Evolutionary conservation across 805 yeast species (phyloP).

Genomic region (Groenewaldozyma salmanticensis): DNA sequence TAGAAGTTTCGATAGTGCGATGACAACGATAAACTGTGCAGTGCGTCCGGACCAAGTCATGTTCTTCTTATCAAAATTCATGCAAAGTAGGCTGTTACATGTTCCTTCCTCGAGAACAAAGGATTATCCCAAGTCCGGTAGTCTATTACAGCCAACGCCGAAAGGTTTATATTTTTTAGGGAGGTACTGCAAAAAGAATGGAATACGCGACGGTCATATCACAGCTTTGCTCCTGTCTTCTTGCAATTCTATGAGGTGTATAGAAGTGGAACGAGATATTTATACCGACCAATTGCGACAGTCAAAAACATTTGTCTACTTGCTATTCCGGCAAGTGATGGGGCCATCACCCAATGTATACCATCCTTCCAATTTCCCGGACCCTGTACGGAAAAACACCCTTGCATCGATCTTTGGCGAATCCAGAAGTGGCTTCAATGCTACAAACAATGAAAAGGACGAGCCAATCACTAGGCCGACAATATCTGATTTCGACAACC

Average conservation of each 20-base stretch:
- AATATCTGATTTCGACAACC: not conserved
- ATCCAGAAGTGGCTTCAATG: no score
- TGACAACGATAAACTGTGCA: conserved; percentile 17
- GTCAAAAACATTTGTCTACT: conserved; percentile 53
- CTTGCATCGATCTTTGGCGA: conserved; percentile 7
- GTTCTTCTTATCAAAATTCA: conserved; percentile 10
- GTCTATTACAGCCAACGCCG: conserved; percentile 73
- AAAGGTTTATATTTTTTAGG: conserved; percentile 73
- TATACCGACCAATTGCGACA: conserved; percentile 48
- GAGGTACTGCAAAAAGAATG: conserved; percentile 48
- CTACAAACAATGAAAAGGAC: not conserved
- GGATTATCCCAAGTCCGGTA: conserved; percentile 32
- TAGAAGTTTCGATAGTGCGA: conserved; percentile 38
- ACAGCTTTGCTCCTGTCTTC: conserved; percentile 44
- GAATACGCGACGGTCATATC: conserved; percentile 32
- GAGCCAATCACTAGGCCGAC: not conserved
- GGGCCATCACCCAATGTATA: conserved; percentile 66
- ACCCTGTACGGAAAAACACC: conserved; percentile 20
- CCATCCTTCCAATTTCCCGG: conserved; percentile 47
- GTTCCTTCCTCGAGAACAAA: conserved; percentile 68
- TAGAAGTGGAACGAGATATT: conserved; percentile 56
- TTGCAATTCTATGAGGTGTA: conserved; percentile 64
- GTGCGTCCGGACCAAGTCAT: conserved; percentile 7
- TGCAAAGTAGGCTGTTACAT: conserved; percentile 40
- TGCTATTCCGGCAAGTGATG: conserved; percentile 52